Conservation (phyloP, 257 asterid genomes). For the Ophiorrhiza pumila region DNA sequence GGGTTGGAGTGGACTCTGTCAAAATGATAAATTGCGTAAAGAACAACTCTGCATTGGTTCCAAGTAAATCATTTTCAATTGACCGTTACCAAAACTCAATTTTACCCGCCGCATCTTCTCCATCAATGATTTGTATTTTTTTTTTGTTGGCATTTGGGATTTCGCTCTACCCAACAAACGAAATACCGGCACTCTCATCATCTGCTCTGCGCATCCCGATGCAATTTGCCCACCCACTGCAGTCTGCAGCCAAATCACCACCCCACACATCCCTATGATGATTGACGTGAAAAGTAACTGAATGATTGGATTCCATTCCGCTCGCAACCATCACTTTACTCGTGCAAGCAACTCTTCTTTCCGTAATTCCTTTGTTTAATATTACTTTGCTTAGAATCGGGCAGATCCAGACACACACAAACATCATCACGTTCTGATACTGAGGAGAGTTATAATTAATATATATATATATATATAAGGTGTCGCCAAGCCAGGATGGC, state of each 20-base stretch:
- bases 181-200: too few species aligned
- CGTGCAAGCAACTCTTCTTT: slow-evolving; percentile 15
- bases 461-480: not conserved
- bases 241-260: not conserved
- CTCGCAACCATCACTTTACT: not conserved
- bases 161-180: too few species aligned
- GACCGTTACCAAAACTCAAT: not conserved
- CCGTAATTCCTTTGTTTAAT: not conserved
- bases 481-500: slow-evolving; percentile 4
- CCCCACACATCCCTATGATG: not conserved
- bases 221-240: not conserved
- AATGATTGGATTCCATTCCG: slow-evolving; percentile 4
- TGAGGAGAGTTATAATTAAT: not conserved
- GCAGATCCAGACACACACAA: slow-evolving; percentile 11
- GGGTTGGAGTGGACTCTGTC: too few species aligned
- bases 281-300: not conserved
- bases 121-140: too few species aligned
- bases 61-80: not conserved
- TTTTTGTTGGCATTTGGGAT: too few species aligned
- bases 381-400: not conserved
- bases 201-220: not conserved
- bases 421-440: slow-evolving; percentile 1
- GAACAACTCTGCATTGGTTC: too few species aligned
- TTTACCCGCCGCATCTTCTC: not conserved
- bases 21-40: too few species aligned